Conservation (phyloP, 129 eudicot genomes). For the Escallonia herrerae region DNA sequence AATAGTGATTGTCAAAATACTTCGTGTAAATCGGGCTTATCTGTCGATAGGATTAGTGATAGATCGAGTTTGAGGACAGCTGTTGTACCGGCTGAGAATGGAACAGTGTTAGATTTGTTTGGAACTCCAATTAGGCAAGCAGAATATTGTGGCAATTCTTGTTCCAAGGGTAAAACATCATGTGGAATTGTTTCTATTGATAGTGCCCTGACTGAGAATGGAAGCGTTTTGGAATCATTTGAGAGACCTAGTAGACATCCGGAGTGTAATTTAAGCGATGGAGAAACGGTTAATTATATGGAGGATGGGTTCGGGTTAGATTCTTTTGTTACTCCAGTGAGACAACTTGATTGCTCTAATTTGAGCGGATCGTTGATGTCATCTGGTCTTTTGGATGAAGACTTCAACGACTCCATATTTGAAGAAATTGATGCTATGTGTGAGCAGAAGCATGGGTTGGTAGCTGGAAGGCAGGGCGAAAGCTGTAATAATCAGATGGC, state of each 20-base stretch:
- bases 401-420: constrained; percentile 59
- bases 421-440: constrained; percentile 79
- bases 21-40: constrained; percentile 2
- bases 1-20: constrained; percentile 10
- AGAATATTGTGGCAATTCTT: constrained; percentile 11
- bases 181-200: constrained; percentile 15
- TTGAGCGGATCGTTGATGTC: constrained; percentile 18
- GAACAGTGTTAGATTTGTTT: constrained; percentile 8
- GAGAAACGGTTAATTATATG: constrained; percentile 13
- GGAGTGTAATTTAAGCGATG: constrained; percentile 9
- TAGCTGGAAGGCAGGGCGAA: constrained; percentile 17
- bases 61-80: neutral
- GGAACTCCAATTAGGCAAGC: constrained; percentile 21
- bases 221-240: constrained; percentile 1
- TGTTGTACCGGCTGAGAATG: constrained; percentile 12
- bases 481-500: constrained; percentile 14
- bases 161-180: constrained; percentile 13
- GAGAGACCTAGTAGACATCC: constrained; percentile 24
- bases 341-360: constrained; percentile 16
- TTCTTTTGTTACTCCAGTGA: constrained; percentile 20
- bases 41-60: constrained; percentile 9
- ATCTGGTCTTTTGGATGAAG: constrained; percentile 39
- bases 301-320: constrained; percentile 14
- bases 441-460: constrained; percentile 37
- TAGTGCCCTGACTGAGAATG: constrained; percentile 3